Conservation (phyloP, 495 filamentous ascomycete species). For the Apodospora peruviana region DNA sequence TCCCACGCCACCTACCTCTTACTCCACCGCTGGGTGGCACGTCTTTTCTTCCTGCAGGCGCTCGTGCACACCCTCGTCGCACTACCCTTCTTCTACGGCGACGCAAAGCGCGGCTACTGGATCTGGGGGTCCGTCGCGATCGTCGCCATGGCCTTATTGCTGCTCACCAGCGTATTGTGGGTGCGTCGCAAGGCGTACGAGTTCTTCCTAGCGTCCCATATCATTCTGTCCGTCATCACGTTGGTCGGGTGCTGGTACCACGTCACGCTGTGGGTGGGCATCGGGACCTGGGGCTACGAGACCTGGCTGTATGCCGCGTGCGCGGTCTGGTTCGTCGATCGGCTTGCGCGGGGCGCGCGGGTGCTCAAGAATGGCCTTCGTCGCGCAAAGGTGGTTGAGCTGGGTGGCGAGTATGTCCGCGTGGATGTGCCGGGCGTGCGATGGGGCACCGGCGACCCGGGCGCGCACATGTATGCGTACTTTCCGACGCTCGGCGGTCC, state of each 20-base stretch:
- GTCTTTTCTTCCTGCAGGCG: conserved; percentile 29
- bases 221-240: conserved; percentile 30
- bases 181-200: conserved; percentile 33
- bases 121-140: conserved; percentile 37
- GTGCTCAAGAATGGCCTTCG: conserved; percentile 23
- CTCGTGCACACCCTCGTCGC: conserved; percentile 28
- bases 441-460: conserved; percentile 19
- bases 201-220: conserved; percentile 34
- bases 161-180: conserved; percentile 12
- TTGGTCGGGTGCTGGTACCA: conserved; percentile 41
- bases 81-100: conserved; percentile 10
- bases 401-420: conserved; percentile 24
- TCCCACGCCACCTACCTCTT: conserved; percentile 37
- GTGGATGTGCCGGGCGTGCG: conserved; percentile 30
- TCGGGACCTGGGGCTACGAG: conserved; percentile 31
- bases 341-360: conserved; percentile 26
- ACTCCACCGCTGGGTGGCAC: conserved; percentile 42
- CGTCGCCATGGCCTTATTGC: conserved; percentile 14
- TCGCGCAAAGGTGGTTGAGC: conserved; percentile 24
- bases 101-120: conserved; percentile 22
- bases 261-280: conserved; percentile 13
- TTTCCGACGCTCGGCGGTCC: conserved; percentile 34
- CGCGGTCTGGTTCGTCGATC: conserved; percentile 44
- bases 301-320: conserved; percentile 38
- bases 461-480: conserved; percentile 34